phyloP scores from a whole-genome alignment of 1,284 basidiomycete genomes.

The Sporisorium graminicola region DNA sequence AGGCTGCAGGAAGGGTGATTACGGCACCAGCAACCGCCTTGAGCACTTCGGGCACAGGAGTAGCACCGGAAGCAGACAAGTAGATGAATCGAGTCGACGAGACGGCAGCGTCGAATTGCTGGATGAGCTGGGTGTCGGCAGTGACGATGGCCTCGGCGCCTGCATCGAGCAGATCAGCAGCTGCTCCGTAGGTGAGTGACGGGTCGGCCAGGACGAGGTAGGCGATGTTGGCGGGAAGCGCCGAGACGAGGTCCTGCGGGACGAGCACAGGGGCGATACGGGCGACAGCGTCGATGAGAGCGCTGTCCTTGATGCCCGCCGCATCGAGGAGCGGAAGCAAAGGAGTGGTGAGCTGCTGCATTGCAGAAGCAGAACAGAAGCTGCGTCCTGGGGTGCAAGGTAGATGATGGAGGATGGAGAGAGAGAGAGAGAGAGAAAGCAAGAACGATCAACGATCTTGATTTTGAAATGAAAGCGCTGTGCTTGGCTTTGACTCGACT shows the following conservation, averaged over 20 bases:
- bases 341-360: conserved; percentile 62
- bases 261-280: conserved; percentile 54
- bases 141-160: conserved; percentile 62
- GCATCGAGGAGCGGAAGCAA: conserved; percentile 54
- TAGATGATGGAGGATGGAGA: not conserved
- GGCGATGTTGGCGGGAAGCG: conserved; percentile 28
- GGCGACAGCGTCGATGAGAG: conserved; percentile 39
- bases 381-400: no score
- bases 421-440: not conserved
- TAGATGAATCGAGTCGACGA: conserved; percentile 55
- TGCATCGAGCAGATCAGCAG: conserved; percentile 58
- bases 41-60: conserved; percentile 46
- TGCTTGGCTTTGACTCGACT: conserved; percentile 12
- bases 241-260: conserved; percentile 33
- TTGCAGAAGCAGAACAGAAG: conserved; percentile 11
- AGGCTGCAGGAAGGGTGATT: conserved; percentile 46
- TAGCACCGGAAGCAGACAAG: conserved; percentile 37
- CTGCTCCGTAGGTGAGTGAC: conserved; percentile 47
- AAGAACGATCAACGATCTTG: not conserved
- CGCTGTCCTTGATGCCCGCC: conserved; percentile 31
- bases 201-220: conserved; percentile 51
- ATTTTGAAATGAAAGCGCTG: not conserved
- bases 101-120: conserved; percentile 48
- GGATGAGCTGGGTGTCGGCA: conserved; percentile 40
- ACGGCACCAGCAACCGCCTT: conserved; percentile 54